Base-by-base conservation (phyloP, 306 rosid genomes). In the Casuarina cunninghamiana region DNA sequence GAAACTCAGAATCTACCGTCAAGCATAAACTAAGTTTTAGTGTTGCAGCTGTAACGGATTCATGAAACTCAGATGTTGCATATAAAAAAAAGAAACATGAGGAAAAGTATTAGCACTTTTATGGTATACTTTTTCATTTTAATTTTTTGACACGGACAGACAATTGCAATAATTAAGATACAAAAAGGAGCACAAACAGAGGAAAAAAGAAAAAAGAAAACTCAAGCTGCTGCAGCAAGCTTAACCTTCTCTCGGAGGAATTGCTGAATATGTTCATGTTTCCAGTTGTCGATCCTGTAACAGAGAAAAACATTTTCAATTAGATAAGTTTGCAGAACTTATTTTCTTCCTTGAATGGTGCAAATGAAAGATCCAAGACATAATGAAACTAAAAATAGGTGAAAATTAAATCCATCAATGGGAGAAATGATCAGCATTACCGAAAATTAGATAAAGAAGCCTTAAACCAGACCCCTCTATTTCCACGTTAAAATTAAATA, bases 261-360 rank as follows among this genome's bases (percentile, higher is more conserved):
- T 88, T 89, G 97, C 81, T 92, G 84, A 67, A 95, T 79, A 79
- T 95, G 97, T 82, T 95, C 93, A 5, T 93, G 96, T 83, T 95
- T 95, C 99, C 99, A 95, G 77, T 95, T 95, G 82, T 95, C 99
- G 42, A 95, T 82, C 80, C 97, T 94, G 93, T 75, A 74, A 76
- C 63, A 69, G 15, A 35, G 51, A 50, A 72, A 46, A 45, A 15
- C 15, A 26, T 38, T 51, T 44, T 54, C 38, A 68, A 53, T 19
- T 71, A 44, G 72, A 55, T 32, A 71, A 1, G 38, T 37, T 26
- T 41, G 38, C 42, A 79, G 21, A 54, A 41, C 71, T 41, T 41
- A 42, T 62, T 38, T 41, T 65, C 6, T 41, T 32, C 49, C 21
- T 5, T 19, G 1, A 7, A 21, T 32, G 39, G 4, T 26, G 39